Evolutionary conservation across 148 eudicot genomes (phyloP), one percentile per base, ranked within the genome.

Genomic region (Oxyria digyna): DNA sequence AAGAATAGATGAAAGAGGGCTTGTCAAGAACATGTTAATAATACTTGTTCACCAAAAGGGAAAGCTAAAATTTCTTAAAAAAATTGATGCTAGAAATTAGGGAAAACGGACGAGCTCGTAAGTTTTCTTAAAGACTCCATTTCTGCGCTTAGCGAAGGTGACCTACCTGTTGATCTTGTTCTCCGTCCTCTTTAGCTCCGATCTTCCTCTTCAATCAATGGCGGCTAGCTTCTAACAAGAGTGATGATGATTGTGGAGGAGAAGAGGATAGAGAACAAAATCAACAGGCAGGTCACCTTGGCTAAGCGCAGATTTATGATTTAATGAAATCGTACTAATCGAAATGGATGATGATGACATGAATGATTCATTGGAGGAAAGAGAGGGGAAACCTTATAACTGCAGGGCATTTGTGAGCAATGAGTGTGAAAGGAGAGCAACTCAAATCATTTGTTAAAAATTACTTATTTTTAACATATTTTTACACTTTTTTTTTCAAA

Each of bases 141-240:
- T 84, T 64, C 87, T 84, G 38, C 87, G 65, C 81, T 84, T 84
- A 3, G 87, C 87, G 23, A 84, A 84, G 12, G 87, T 84, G 24
- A 84, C 87, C 71, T 84, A 85, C 68, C 88, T 77, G 72, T 84
- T 84, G 71, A 85, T 85, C 71, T 85, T 82, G 85, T 85, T 85
- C 74, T 85, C 85, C 59, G 80, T 85, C 46, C 84, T 78, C 82
- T 85, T 85, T 78, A 85, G 52, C 45, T 85, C 88, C 7, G 82
- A 84, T 71, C 88, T 82, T 57, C 88, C 88, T 74, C 88, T n/a
- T n/a, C 67, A 13, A 59, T 45, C 40, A 17, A 42, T 69, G n/a
- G n/a, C n/a, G n/a, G n/a, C n/a, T n/a, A n/a, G n/a, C n/a, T n/a
- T n/a, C n/a, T n/a, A n/a, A n/a, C n/a, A n/a, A n/a, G n/a, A n/a